These are phyloP conservation scores for Linnemannia schmuckeri DNA, from an alignment of 192 early-diverging fungal genomes.

Conservation along the genomic window DNA sequence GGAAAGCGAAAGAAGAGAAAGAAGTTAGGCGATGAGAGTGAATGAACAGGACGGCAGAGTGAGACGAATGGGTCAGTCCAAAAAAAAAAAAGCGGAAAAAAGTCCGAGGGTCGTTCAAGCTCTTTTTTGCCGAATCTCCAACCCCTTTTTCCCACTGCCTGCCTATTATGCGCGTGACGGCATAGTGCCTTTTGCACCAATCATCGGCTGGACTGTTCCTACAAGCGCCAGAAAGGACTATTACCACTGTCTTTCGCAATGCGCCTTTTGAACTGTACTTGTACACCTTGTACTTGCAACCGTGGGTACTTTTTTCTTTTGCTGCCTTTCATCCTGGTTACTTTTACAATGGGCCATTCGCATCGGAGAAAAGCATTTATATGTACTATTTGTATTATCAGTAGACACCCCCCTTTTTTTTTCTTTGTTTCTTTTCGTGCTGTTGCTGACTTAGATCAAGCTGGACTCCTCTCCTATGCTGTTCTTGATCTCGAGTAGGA, in stretches of 20 bases:
- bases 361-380: not conserved
- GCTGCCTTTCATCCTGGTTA: not conserved
- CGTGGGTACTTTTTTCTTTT: not conserved
- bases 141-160: not conserved
- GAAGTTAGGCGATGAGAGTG: not conserved
- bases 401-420: not conserved
- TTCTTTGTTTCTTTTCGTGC: not conserved
- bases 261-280: too few relatives aligned
- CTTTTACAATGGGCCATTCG: not conserved
- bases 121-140: not conserved
- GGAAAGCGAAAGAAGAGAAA: not conserved
- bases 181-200: not conserved
- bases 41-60: not conserved
- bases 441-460: conserved; percentile 59
- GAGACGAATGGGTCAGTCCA: not conserved
- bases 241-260: too few relatives aligned
- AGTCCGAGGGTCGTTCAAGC: not conserved
- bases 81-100: not conserved
- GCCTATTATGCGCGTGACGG: not conserved
- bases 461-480: conserved; percentile 75
- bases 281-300: not conserved
- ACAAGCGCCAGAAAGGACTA: too few relatives aligned
- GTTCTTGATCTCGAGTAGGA: conserved; percentile 92
- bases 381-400: not conserved
- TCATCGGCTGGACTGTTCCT: not conserved